These are phyloP conservation scores for Dendrocalamus latiflorus DNA, from an alignment of 202 grass and related monocot species.

Conservation along the genomic window DNA sequence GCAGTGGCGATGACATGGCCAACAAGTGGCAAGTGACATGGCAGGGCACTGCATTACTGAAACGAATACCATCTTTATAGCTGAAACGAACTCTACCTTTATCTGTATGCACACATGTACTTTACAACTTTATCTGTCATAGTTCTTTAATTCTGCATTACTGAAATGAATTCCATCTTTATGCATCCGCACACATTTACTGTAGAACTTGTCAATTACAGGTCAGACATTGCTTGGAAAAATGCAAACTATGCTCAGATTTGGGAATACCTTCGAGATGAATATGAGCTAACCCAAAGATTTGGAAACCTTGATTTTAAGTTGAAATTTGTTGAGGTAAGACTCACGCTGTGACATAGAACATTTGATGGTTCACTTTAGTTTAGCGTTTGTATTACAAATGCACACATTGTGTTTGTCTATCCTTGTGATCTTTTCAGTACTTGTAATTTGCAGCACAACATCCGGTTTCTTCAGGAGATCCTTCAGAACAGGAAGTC, in stretches of 20 bases:
- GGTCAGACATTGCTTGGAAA: slow-evolving; percentile 97
- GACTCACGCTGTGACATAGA: not conserved
- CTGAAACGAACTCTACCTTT: too few species aligned
- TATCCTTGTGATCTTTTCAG: not conserved
- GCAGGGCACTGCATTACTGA: too few species aligned
- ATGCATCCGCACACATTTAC: not conserved
- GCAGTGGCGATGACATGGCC: too few species aligned
- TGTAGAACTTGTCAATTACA: slow-evolving; percentile 29
- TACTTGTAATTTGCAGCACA: slow-evolving; percentile 55
- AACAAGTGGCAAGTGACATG: too few species aligned
- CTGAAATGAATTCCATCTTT: too few species aligned
- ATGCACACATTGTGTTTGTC: not conserved
- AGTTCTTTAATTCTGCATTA: too few species aligned
- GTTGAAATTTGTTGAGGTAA: slow-evolving; percentile 95
- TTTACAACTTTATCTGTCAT: too few species aligned
- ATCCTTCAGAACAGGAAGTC: too few species aligned
- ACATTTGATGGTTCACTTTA: not conserved
- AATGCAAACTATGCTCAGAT: slow-evolving; percentile 96
- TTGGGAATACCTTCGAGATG: slow-evolving; percentile 93
- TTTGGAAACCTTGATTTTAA: slow-evolving; percentile 95
- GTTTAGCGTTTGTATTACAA: not conserved
- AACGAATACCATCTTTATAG: too few species aligned
- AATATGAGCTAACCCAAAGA: slow-evolving; percentile 86
- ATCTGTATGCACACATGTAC: too few species aligned
- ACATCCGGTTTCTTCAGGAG: slow-evolving; percentile 90